Percentiles rank a stretch among this genome's conserved stretches.
Evolutionary conservation across 2,329 filamentous ascomycete species (phyloP).

Genomic region (Nemania serpens): DNA sequence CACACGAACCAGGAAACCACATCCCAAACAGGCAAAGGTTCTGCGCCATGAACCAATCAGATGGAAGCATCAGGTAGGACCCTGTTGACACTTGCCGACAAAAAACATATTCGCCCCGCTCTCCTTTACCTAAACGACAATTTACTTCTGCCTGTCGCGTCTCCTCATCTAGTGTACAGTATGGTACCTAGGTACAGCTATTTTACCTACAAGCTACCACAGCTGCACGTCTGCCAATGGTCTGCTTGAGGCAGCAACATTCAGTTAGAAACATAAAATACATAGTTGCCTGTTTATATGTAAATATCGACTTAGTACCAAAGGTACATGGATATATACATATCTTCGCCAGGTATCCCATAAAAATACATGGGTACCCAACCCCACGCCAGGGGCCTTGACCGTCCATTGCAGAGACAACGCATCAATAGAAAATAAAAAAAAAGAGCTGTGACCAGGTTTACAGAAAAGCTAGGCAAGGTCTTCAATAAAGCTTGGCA

Average conservation of each 20-base stretch:
- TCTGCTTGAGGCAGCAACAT: no score
- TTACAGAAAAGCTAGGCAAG: slow-evolving; percentile 3
- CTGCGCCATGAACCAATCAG: slow-evolving; percentile 14
- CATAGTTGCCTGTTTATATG: no score
- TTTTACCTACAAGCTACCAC: no score
- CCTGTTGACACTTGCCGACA: slow-evolving; percentile 29
- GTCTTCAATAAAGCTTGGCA: slow-evolving; percentile 21
- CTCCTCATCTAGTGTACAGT: no score
- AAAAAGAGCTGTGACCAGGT: background rate
- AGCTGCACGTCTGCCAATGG: no score
- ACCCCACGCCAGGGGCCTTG: background rate
- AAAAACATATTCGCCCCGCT: slow-evolving; percentile 19
- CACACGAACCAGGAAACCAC: slow-evolving; percentile 19
- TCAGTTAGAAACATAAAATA: no score
- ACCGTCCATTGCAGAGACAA: slow-evolving; percentile 3
- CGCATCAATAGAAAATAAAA: slow-evolving; percentile 5
- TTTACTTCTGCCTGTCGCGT: background rate
- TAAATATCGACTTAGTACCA: no score
- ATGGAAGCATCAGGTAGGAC: slow-evolving; percentile 6
- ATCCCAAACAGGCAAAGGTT: slow-evolving; percentile 23
- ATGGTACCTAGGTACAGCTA: no score
- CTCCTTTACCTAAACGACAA: slow-evolving; percentile 12
- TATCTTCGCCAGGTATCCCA: no score
- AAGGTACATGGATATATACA: no score
- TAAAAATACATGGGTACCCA: no score